phyloP scores from a whole-genome alignment of 305 asterid genomes.

The Solanum aculeatissimum region DNA sequence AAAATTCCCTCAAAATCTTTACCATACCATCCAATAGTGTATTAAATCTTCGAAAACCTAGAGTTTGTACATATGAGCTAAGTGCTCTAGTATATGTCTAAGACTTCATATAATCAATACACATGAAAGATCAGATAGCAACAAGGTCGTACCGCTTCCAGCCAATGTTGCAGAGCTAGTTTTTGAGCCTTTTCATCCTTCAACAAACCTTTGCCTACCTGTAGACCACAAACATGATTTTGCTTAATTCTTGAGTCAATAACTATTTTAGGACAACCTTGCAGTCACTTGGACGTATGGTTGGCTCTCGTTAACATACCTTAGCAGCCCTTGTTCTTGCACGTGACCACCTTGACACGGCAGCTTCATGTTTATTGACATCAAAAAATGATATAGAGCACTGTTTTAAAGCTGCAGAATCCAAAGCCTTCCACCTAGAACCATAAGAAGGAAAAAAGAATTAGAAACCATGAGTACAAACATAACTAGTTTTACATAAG shows the following conservation, averaged over 20 bases:
- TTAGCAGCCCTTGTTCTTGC: constrained; percentile 37
- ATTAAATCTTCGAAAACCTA: not conserved
- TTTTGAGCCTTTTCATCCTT: constrained; percentile 52
- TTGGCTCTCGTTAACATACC: constrained; percentile 10
- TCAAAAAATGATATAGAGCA: constrained; percentile 40
- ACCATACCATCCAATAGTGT: not conserved
- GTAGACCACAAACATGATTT: not conserved
- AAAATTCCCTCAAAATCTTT: not conserved
- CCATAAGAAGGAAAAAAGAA: not conserved
- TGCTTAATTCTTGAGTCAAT: not conserved
- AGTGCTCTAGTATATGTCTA: not conserved
- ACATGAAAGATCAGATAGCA: not conserved
- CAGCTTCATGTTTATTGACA: constrained; percentile 27
- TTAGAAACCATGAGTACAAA: not conserved
- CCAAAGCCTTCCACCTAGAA: constrained; percentile 47
- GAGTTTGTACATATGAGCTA: not conserved
- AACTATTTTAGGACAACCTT: not conserved
- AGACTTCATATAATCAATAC: not conserved
- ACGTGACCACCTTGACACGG: constrained; percentile 38
- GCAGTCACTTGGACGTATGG: not conserved
- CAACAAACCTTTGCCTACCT: constrained; percentile 47
- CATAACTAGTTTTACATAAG: not conserved
- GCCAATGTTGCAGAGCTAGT: constrained; percentile 57
- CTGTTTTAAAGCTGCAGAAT: constrained; percentile 24
- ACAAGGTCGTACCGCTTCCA: constrained; percentile 40